Base-by-base conservation (phyloP, 176 grass and related monocot genomes). In the Eleusine coracana region DNA sequence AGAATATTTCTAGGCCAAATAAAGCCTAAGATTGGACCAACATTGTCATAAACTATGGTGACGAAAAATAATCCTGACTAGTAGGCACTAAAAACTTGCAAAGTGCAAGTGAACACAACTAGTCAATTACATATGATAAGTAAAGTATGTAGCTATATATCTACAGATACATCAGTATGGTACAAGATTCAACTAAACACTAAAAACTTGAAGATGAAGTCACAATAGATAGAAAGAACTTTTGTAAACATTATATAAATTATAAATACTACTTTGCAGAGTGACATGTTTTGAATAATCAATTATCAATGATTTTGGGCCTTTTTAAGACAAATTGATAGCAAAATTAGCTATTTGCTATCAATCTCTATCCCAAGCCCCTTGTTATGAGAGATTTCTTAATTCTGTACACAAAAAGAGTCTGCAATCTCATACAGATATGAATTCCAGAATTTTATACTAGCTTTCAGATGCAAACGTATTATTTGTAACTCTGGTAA, bases 161-260 rank as follows among this genome's bases (percentile, higher is more conserved):
- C 7, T 46, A 46, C 44, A 46, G 10, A 10, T 46, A 46, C 44
- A 46, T 46, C 8, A 11, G 44, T 46, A 46, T 66, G 28, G 3
- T 7, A 17, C 73, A 59, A 56, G 38, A 15, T 77, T 73, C 56
- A 82, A 73, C 5, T 5, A 23, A 1, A 69, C 50, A 76, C 68
- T 25, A 25, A 25, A 25, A 25, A 25, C 25, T 25, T 25, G 25
- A 25, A 25, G 25, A 49, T 56, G 23, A 23, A 14, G 11, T 42
- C 5, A 68, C 12, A 23, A 38, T 48, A 14, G 64, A 78, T 31
- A 78, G 10, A 40, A 21, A 46, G 15, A 42, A 34, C 11, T 37
- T 82, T 18, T 27, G 71, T 58, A 75, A 75, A 60, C 7, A 55
- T 20, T 23, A 45, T 83, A 77, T 71, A 34, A 71, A 45, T 45